These are phyloP conservation scores for Dioscorea cayenensis DNA, from an alignment of 116 monocot genomes.

Conservation along the genomic window DNA sequence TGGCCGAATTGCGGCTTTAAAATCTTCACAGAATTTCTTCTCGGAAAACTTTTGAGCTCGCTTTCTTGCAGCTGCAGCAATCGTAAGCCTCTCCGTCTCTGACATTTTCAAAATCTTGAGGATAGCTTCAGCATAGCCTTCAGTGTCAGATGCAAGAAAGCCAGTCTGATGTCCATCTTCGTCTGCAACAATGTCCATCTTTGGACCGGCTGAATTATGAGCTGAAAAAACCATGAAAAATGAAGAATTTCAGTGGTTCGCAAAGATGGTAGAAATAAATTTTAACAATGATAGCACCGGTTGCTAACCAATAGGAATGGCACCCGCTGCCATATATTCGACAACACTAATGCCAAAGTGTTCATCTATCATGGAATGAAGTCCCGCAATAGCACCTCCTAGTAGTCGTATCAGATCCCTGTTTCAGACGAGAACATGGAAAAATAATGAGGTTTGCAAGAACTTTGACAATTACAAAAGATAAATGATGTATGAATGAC, in stretches of 20 bases:
- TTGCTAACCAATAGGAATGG: constrained; percentile 74
- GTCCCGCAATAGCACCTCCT: constrained; percentile 72
- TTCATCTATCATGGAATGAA: constrained; percentile 94
- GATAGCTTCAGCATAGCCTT: constrained; percentile 86
- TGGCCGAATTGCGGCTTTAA: constrained; percentile 51
- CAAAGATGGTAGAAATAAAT: not conserved
- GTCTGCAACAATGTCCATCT: constrained; percentile 80
- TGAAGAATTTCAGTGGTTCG: not conserved
- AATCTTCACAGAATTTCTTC: constrained; percentile 57
- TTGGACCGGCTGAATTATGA: constrained; percentile 89
- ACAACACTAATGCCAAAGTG: constrained; percentile 95
- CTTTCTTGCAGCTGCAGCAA: constrained; percentile 62
- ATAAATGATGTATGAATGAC: too few species aligned
- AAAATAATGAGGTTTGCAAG: not conserved
- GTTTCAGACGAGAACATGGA: not conserved
- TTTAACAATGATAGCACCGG: not conserved
- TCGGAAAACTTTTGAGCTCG: constrained; percentile 72
- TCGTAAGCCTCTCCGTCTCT: constrained; percentile 51
- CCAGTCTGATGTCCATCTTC: constrained; percentile 76
- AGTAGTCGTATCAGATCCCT: constrained; percentile 80
- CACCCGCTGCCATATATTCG: constrained; percentile 95
- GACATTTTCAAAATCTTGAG: constrained; percentile 61
- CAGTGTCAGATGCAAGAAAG: constrained; percentile 55
- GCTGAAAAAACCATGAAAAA: constrained; percentile 26
- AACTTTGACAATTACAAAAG: too few species aligned